These are phyloP conservation scores for Flaveria ramosissima DNA, from an alignment of 129 eudicot species.

Conservation along the genomic window DNA sequence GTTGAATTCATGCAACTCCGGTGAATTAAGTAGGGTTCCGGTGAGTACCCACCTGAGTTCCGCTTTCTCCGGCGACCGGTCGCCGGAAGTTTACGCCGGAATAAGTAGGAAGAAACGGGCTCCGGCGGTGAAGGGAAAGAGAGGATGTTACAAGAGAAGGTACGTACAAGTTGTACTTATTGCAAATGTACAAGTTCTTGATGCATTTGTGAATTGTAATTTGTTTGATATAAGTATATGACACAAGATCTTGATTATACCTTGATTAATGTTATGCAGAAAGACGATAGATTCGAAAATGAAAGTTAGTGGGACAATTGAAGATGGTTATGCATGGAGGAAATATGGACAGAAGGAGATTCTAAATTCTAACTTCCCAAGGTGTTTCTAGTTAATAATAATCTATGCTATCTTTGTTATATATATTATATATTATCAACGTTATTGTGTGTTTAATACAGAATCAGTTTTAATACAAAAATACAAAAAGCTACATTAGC, in stretches of 20 bases:
- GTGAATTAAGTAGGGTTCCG: slow-evolving; percentile 35
- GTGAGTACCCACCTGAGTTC: slow-evolving; percentile 28
- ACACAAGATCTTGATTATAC: not conserved
- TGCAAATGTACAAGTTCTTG: not conserved
- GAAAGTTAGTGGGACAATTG: slow-evolving; percentile 26
- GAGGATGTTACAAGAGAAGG: slow-evolving; percentile 74
- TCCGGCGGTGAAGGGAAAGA: slow-evolving; percentile 43
- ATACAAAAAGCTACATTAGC: not conserved
- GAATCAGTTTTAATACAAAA: too few species aligned
- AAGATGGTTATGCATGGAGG: slow-evolving; percentile 73
- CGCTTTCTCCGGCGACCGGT: slow-evolving; percentile 22
- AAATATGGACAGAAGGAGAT: slow-evolving; percentile 71
- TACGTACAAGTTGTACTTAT: not conserved
- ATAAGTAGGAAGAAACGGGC: slow-evolving; percentile 15
- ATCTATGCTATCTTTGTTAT: too few species aligned
- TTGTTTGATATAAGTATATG: not conserved
- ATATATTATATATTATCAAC: too few species aligned
- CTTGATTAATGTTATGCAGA: slow-evolving; percentile 32
- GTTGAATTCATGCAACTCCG: slow-evolving; percentile 31
- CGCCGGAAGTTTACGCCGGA: slow-evolving; percentile 40
- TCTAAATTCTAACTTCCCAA: slow-evolving; percentile 53
- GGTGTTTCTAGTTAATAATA: slow-evolving; percentile 26
- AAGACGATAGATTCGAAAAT: slow-evolving; percentile 40
- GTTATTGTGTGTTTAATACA: too few species aligned
- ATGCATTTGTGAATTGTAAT: not conserved